Evolutionary conservation across 2,329 filamentous ascomycete species (phyloP), one percentile per base, ranked within the genome.

Genomic region (Fusarium papillatum): DNA sequence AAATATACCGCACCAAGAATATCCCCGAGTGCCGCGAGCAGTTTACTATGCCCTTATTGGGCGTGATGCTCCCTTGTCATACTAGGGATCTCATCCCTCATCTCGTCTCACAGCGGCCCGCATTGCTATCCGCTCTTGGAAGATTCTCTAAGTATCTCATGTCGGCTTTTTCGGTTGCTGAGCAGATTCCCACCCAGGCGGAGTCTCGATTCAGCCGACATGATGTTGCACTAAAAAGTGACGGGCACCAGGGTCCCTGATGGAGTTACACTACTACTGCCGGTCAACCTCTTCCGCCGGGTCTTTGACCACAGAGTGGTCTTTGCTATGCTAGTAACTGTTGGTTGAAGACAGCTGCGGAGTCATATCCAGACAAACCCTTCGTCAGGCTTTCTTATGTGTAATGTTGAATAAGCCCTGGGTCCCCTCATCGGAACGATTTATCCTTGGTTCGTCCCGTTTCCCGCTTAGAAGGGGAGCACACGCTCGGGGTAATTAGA

Each of bases 241-340:
- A 64, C 62, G 43, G 41, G 43, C 24, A 53, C 29, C 22, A 64
- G 62, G 55, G 26, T 48, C 43, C 62, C 62, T 64, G 43, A 38
- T 53, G 7, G n/a, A 36, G 43, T 50, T 53, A 39, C 43, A 13
- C 41, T 22, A n/a, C 43, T 53, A 53, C 31, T 53, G 62, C 62
- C 62, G 31, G 43, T 38, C 62, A 64, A 29, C 17, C 19, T 43
- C 60, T 62, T 62, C 60, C 60, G 62, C 31, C 43, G 11, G 24
- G 31, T 39, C 43, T 38, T 43, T 48, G 62, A 46, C 29, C 61
- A 38, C 29, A 29, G 34, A 38, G 46, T 48, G 31, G 46, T 53
- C 62, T 26, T 53, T 53, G 62, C 31, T 13, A 64, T 64, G 31
- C 62, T 38, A 5, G 22, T 24, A 7, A 34, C 22, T 26, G 16